Evolutionary conservation across 768 basidiomycete species (phyloP).

Genomic region (Leucogyrophana mollusca): DNA sequence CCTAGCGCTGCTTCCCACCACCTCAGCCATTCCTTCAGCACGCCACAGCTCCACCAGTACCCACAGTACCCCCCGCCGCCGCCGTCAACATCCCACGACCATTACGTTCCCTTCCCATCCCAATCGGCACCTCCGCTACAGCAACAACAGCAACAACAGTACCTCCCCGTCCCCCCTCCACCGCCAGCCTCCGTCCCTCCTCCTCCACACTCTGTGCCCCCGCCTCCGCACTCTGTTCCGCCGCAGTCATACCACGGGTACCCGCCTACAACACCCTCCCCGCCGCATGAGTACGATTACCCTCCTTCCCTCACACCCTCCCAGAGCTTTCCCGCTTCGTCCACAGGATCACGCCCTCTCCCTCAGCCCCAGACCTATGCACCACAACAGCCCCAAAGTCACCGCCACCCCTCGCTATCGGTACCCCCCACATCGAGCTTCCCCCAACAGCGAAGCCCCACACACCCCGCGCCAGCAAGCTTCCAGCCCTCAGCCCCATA

Average conservation of each 20-base stretch:
- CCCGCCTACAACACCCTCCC: constrained; percentile 19
- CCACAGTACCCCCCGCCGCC: constrained; percentile 13
- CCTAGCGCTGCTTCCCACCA: constrained; percentile 13
- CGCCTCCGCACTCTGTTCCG: constrained; percentile 17
- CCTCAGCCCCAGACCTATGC: constrained; percentile 24
- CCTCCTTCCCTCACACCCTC: constrained; percentile 2
- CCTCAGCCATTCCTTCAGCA: constrained; percentile 27
- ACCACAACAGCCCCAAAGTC: constrained; percentile 20
- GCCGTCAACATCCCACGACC: constrained; percentile 3
- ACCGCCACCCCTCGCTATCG: constrained; percentile 28
- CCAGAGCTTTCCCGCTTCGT: not conserved
- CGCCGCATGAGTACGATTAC: constrained; percentile 17
- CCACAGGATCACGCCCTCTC: constrained; percentile 26
- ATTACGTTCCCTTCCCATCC: constrained; percentile 18
- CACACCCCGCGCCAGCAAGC: constrained; percentile 9
- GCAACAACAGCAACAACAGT: constrained; percentile 1
- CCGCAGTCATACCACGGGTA: constrained; percentile 22
- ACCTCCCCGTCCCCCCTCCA: constrained; percentile 15
- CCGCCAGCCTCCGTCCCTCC: constrained; percentile 16
- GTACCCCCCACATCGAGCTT: constrained; percentile 29
- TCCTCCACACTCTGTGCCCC: constrained; percentile 17
- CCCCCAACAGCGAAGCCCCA: constrained; percentile 19
- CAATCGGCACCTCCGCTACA: constrained; percentile 31
- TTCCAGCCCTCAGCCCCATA: constrained; percentile 17
- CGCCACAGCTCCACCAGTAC: constrained; percentile 25